Base-by-base conservation (phyloP, 1,284 basidiomycete species). In the Athelia psychrophila region DNA sequence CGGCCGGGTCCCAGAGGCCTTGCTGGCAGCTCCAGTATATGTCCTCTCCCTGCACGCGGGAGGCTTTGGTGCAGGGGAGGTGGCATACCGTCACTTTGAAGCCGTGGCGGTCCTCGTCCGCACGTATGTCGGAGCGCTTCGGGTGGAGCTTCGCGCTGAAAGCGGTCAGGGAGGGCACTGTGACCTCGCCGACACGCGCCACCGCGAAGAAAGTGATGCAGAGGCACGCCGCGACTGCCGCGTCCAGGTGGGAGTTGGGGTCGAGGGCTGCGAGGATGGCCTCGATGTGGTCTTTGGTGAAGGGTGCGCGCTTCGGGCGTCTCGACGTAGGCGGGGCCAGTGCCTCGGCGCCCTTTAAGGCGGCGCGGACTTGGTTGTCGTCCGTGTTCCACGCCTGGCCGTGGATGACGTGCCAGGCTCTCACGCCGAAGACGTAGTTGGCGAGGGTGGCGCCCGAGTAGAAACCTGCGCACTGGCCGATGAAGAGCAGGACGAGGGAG, bases 331-430 rank as follows among this genome's bases (percentile, higher is more conserved):
- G 1, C 0, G 67, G 70, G 0, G 66, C 49, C 0, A 64, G 25
- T 0, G 49, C 54, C 0, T 53, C 52, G 1, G 64, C 62, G 0
- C 54, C 66, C 19, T 52, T 56, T 8, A 73, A 56, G 0, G 66
- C 22, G 0, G 63, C 48, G 0, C 62, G 49, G 1, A 69, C 36
- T 22, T 65, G 51, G 0, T 40, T 25, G 0, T 63, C 49, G 13
- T 66, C 53, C 3, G 64, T 48, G 0, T 8, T 2, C 71, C 71
- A 75, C 0, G 19, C 12, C 0, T 60, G 30, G 0, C 67, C 57
- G 50, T 77, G 73, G 0, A 75, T 44, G 0, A 65, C 56, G 53
- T 75, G 72, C 72, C 71, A 73, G 0, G 71, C 72, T 0, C 57
- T 47, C 0, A 76, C 27, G 0, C 58, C 66, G 0, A 51, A 57